Base-by-base conservation (phyloP, 108 stramenopile species). In the Nitzschia sp. region DNA sequence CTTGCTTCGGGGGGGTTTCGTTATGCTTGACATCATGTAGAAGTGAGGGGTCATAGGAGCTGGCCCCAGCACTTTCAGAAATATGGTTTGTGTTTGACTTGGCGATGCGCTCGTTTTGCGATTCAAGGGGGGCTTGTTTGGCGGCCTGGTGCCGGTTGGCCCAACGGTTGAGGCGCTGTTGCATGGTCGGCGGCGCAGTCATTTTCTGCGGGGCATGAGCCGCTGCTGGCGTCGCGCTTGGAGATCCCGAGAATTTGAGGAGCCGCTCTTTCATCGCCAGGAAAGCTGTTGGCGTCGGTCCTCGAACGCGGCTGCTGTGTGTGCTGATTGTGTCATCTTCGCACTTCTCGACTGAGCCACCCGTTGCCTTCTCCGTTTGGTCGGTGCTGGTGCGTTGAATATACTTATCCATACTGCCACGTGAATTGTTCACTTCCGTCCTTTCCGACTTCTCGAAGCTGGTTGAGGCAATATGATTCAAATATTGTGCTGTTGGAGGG, bases 131-230 rank as follows among this genome's bases (percentile, higher is more conserved):
- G 17, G 18, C 33, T 17, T n/a, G 23, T 33, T 67, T 67, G 0
- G n/a, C 5, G 2, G 54, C 54, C 32, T 54, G 47, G 4, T 51
- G 54, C 18, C 66, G 66, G 26, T 32, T 67, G 6, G 54, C 48
- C 66, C 66, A 67, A 1, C 17, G 54, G 38, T 67, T 55, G 23
- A 67, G 28, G 1, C 66, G 54, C 24, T 67, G 47, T 1, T 67
- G 66, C 66, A 67, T 67, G 5, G 66, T 51, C 15, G 61, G 61
- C 19, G 61, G 61, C 13, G 61, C 13, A 0, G 27, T 29, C 47
- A 33, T 65, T 32, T 51, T 65, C 48, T 65, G 46, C 26, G 5
- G 27, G 6, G 28, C 26, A 2, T 13, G 19, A 11, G n/a, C 1
- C 1, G 1, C 23, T n/a, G n/a, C n/a, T n/a, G n/a, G n/a, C 1